Conservation (phyloP, 2,329 filamentous ascomycete species). For the Aspergillus sp. region DNA sequence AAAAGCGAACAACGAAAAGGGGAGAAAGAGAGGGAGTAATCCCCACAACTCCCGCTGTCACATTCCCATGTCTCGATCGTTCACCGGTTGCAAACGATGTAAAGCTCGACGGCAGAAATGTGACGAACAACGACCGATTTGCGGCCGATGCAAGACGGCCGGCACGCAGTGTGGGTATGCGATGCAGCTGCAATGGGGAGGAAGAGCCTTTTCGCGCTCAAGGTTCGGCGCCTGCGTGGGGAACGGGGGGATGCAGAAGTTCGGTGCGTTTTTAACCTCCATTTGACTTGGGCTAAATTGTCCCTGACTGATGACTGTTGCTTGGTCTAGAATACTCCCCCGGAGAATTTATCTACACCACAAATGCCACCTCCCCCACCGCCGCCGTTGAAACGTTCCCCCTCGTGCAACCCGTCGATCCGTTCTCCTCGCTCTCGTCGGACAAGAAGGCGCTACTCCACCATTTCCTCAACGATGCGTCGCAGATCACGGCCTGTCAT, state of each 20-base stretch:
- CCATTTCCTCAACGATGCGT: constrained; percentile 44
- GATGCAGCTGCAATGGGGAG: constrained; percentile 45
- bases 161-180: constrained; percentile 40
- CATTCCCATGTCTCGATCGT: constrained; percentile 39
- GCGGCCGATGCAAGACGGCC: constrained; percentile 41
- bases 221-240: constrained; percentile 38
- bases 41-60: no score
- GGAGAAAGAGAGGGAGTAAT: neutral
- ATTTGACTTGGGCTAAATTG: neutral
- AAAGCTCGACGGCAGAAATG: constrained; percentile 48
- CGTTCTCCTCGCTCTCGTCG: constrained; percentile 36
- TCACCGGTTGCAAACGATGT: constrained; percentile 46
- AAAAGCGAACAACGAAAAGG: constrained; percentile 7
- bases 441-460: constrained; percentile 40
- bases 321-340: constrained; percentile 36
- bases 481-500: constrained; percentile 42
- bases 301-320: neutral
- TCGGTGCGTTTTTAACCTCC: constrained; percentile 24
- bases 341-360: constrained; percentile 41
- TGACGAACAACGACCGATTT: constrained; percentile 43
- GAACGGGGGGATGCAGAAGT: constrained; percentile 35
- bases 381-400: constrained; percentile 20
- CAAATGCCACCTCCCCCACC: constrained; percentile 20
- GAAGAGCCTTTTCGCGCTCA: constrained; percentile 42
- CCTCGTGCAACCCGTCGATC: constrained; percentile 33